Conservation (phyloP, 805 yeast genomes). For the Barnettozyma sp. region DNA sequence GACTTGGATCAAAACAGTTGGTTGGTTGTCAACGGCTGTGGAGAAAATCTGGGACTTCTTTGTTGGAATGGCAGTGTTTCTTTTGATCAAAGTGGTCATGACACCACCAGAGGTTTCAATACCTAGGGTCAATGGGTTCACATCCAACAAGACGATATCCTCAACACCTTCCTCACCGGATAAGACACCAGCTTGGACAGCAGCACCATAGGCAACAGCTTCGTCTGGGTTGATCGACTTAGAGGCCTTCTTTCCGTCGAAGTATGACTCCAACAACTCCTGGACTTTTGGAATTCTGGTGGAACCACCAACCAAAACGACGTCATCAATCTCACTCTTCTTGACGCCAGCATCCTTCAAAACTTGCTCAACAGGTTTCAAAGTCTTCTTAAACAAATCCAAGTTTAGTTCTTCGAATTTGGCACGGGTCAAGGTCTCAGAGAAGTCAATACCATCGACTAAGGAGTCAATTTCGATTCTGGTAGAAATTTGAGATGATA, state of each 20-base stretch:
- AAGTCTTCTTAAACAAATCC: constrained; percentile 87
- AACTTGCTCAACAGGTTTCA: constrained; percentile 94
- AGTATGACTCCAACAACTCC: constrained; percentile 82
- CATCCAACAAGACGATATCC: constrained; percentile 85
- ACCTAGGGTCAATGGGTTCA: constrained; percentile 90
- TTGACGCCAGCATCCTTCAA: constrained; percentile 87
- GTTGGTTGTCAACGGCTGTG: constrained; percentile 94
- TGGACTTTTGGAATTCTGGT: constrained; percentile 99
- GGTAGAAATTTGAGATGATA: constrained; percentile 92
- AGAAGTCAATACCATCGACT: constrained; percentile 90
- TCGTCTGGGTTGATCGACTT: constrained; percentile 99
- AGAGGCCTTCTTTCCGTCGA: constrained; percentile 92
- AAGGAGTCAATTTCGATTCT: constrained; percentile 95
- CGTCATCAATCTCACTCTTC: constrained; percentile 85
- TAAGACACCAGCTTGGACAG: constrained; percentile 97
- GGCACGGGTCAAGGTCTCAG: constrained; percentile 93
- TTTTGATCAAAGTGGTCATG: constrained; percentile 90
- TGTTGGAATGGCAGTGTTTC: constrained; percentile 94
- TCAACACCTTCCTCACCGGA: constrained; percentile 94
- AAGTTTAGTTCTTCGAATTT: constrained; percentile 95
- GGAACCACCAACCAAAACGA: constrained; percentile 97
- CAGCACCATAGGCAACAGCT: constrained; percentile 99
- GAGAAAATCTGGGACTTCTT: constrained; percentile 93
- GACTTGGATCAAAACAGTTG: constrained; percentile 89
- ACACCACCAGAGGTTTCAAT: constrained; percentile 97